Conservation (phyloP, 2,329 filamentous ascomycete genomes). For the Ambrosiella beaveri region DNA sequence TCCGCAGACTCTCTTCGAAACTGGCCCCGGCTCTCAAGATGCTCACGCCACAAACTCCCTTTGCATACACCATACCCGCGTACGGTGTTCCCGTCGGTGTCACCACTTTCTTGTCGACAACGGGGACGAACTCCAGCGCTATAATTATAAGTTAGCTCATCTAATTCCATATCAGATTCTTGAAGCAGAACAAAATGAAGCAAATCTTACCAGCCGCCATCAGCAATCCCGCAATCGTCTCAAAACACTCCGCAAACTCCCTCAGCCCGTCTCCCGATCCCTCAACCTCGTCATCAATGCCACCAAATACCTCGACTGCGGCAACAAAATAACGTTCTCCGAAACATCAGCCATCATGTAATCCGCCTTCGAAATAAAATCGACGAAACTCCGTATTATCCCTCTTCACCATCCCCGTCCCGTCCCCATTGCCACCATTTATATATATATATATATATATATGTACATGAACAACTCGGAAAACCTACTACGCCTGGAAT, state of each 20-base stretch:
- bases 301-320: slow-evolving; percentile 13
- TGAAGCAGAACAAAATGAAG: background rate
- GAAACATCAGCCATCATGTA: background rate
- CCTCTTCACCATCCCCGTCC: background rate
- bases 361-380: background rate
- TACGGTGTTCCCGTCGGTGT: slow-evolving; percentile 14
- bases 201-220: slow-evolving; percentile 13
- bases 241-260: slow-evolving; percentile 12
- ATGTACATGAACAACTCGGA: too few relatives aligned
- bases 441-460: too few relatives aligned
- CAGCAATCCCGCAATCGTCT: slow-evolving; percentile 11
- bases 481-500: too few relatives aligned
- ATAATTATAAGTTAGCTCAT: background rate
- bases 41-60: slow-evolving; percentile 19
- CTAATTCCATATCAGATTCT: background rate
- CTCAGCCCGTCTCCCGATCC: slow-evolving; percentile 9
- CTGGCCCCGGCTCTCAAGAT: slow-evolving; percentile 20
- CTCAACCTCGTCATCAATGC: slow-evolving; percentile 14
- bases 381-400: background rate
- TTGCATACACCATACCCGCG: slow-evolving; percentile 8
- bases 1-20: slow-evolving; percentile 19
- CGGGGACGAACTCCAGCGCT: slow-evolving; percentile 13
- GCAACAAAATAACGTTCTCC: slow-evolving; percentile 12
- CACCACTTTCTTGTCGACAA: slow-evolving; percentile 6
- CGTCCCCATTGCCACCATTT: too few relatives aligned